A percentile compares a stretch with the other conserved stretches of the same genome.
Evolutionary conservation across 1,139 yeast species (phyloP).

Genomic region (Geotrichum europaeum): DNA sequence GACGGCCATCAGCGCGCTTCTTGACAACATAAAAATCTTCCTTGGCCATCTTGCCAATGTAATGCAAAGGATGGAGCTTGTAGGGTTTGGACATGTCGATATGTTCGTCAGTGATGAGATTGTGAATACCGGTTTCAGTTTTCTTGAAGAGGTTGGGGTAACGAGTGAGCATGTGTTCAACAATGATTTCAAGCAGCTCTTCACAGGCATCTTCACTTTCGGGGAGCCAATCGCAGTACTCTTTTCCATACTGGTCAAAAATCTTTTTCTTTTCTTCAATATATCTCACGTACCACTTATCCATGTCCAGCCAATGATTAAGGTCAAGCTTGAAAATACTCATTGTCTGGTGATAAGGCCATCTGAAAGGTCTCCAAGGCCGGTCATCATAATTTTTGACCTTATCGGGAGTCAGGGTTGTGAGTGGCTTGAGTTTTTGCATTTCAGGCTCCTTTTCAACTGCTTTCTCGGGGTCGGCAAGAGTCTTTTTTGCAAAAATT

Average conservation of each 20-base stretch:
- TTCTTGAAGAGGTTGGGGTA: conserved; percentile 59
- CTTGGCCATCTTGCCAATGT: conserved; percentile 63
- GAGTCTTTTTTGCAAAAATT: conserved; percentile 2
- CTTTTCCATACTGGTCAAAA: conserved; percentile 51
- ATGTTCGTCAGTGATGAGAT: conserved; percentile 55
- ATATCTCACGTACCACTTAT: conserved; percentile 62
- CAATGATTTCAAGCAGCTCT: conserved; percentile 60
- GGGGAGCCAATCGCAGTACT: conserved; percentile 62
- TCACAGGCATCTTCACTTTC: conserved; percentile 58
- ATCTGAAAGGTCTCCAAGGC: conserved; percentile 76
- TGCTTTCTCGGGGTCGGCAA: not conserved
- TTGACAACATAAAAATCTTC: conserved; percentile 63
- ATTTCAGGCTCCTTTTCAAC: conserved; percentile 8
- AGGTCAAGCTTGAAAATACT: conserved; percentile 61
- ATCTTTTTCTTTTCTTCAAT: conserved; percentile 57
- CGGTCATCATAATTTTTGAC: conserved; percentile 61
- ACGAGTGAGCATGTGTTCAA: conserved; percentile 52
- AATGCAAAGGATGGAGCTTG: conserved; percentile 56
- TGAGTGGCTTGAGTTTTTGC: conserved; percentile 42
- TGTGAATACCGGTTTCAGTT: conserved; percentile 48
- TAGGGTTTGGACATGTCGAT: conserved; percentile 56
- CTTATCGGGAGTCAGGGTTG: conserved; percentile 56
- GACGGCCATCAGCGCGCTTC: conserved; percentile 49
- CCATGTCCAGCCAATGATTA: conserved; percentile 78
- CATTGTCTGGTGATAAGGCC: conserved; percentile 82